phyloP scores from a whole-genome alignment of 306 rosid species.

The Calophaca sinica region DNA sequence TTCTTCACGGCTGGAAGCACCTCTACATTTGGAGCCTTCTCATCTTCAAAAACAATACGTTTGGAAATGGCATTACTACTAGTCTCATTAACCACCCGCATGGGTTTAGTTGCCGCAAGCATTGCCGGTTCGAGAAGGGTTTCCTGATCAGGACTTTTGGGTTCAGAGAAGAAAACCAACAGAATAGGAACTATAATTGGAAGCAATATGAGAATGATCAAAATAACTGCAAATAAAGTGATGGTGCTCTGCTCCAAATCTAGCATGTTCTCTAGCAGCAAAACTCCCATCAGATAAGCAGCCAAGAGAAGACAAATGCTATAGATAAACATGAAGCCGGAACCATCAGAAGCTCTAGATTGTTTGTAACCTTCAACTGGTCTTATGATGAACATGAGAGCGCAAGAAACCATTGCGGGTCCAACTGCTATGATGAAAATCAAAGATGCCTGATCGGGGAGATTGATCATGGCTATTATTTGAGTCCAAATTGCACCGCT shows the following conservation, averaged over 20 bases:
- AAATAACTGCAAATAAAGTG: constrained; percentile 43
- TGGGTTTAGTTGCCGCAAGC: constrained; percentile 27
- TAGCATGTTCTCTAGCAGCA: constrained; percentile 59
- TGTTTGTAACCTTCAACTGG: constrained; percentile 64
- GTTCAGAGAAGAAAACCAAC: constrained; percentile 60
- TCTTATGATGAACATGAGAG: constrained; percentile 68
- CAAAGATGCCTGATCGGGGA: too few species aligned
- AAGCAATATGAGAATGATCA: constrained; percentile 59
- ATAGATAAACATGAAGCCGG: constrained; percentile 67
- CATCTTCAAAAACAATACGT: too few species aligned
- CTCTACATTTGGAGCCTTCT: too few species aligned
- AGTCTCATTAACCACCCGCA: constrained; percentile 47
- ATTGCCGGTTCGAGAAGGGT: constrained; percentile 56
- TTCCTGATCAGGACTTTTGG: constrained; percentile 53
- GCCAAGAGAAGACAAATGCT: constrained; percentile 73
- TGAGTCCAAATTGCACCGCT: too few species aligned
- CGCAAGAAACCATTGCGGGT: too few species aligned
- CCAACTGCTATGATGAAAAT: too few species aligned
- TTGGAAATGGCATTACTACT: too few species aligned
- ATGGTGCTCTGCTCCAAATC: constrained; percentile 53
- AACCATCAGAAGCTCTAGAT: constrained; percentile 59
- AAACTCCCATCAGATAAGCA: constrained; percentile 67
- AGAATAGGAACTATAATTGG: constrained; percentile 65
- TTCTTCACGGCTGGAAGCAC: constrained; percentile 51
- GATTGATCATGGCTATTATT: too few species aligned